Conservation (phyloP, 768 basidiomycete species). For the Termitomyces sp. region DNA sequence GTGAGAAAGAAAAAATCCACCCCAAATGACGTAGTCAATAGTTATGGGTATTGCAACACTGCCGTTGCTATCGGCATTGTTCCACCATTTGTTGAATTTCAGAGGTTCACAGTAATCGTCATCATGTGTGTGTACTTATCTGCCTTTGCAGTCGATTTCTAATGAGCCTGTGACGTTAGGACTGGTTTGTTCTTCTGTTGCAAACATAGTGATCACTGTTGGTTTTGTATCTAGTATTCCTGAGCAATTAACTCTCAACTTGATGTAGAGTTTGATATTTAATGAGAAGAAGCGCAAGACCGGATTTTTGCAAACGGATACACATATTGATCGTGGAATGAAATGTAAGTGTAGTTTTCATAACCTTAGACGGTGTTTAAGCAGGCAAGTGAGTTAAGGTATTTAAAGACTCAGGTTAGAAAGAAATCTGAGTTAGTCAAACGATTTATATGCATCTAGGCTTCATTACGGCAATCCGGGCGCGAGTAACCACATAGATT, state of each 20-base stretch:
- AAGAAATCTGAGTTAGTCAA: not conserved
- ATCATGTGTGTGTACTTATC: slow-evolving; percentile 7
- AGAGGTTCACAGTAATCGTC: slow-evolving; percentile 20
- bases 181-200: slow-evolving; percentile 32
- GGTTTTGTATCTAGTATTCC: slow-evolving; percentile 28
- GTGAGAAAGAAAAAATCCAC: slow-evolving; percentile 9
- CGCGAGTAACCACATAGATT: slow-evolving; percentile 7
- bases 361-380: not conserved
- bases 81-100: slow-evolving; percentile 17
- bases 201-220: slow-evolving; percentile 34
- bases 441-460: not conserved
- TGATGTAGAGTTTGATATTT: not conserved
- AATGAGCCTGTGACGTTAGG: slow-evolving; percentile 18
- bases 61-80: slow-evolving; percentile 16
- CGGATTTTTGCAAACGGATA: too few species aligned
- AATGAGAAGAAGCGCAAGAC: slow-evolving; percentile 23
- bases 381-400: not conserved
- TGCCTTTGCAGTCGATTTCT: not conserved
- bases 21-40: not conserved
- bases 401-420: slow-evolving; percentile 21
- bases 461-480: slow-evolving; percentile 23
- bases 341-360: slow-evolving; percentile 17
- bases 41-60: slow-evolving; percentile 19
- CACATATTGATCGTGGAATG: slow-evolving; percentile 27
- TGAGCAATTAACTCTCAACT: not conserved